Evolutionary conservation across 1,284 basidiomycete species (phyloP).

Genomic region (Ceratobasidium sp.): DNA sequence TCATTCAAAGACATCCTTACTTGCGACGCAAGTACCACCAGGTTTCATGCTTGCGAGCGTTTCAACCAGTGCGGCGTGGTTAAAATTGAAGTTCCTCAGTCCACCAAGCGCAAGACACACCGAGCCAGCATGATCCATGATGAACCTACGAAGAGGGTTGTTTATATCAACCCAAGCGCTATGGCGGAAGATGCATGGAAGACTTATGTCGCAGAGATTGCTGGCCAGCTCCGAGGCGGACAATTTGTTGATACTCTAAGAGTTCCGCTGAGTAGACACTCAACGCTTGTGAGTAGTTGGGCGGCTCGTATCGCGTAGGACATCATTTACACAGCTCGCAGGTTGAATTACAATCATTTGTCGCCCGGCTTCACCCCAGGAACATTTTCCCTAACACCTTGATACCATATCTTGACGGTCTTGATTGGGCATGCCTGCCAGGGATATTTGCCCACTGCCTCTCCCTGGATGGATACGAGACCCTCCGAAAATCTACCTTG

Average conservation of each 20-base stretch:
- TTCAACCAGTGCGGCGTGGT: conserved; percentile 74
- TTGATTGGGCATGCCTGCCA: conserved; percentile 79
- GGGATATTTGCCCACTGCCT: conserved; percentile 74
- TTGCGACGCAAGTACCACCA: conserved; percentile 68
- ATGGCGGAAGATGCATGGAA: conserved; percentile 75
- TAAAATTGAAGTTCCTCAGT: conserved; percentile 52
- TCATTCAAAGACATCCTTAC: conserved; percentile 73
- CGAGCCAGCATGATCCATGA: conserved; percentile 65
- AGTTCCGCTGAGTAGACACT: conserved; percentile 51
- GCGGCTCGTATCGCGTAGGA: background rate
- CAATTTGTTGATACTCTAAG: conserved; percentile 72
- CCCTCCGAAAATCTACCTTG: conserved; percentile 8
- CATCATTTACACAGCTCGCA: conserved; percentile 67
- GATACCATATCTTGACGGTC: conserved; percentile 67
- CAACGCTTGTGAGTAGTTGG: background rate
- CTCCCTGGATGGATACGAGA: conserved; percentile 48
- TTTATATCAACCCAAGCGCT: conserved; percentile 82
- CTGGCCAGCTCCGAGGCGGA: conserved; percentile 61
- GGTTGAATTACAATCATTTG: conserved; percentile 84
- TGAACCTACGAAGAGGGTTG: conserved; percentile 64
- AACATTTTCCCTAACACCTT: conserved; percentile 85
- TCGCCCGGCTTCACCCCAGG: conserved; percentile 81
- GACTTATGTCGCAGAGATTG: conserved; percentile 67
- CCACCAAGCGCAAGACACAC: conserved; percentile 21
- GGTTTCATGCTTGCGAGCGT: conserved; percentile 94